phyloP scores from a whole-genome alignment of 139 green algal species.

The Marvania coccoides region DNA sequence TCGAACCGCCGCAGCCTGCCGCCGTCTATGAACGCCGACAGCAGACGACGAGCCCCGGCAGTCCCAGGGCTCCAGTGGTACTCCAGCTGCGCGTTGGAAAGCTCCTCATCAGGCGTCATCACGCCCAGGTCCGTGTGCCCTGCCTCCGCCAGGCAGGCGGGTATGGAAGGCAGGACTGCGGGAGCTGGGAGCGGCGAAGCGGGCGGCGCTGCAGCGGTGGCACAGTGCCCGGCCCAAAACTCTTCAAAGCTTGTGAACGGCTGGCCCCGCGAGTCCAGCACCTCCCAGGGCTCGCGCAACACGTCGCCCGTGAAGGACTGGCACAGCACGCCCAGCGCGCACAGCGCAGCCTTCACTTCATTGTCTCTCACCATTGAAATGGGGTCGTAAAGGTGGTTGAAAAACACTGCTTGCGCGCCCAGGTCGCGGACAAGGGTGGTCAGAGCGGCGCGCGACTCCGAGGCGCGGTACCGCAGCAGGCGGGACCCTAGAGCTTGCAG shows the following conservation, averaged over 20 bases:
- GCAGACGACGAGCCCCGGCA: conserved; percentile 37
- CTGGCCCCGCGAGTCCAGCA: conserved; percentile 54
- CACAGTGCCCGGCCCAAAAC: conserved; percentile 57
- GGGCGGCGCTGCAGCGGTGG: conserved; percentile 41
- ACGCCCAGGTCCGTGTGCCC: conserved; percentile 54
- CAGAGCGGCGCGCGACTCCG: conserved; percentile 47
- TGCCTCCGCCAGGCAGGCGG: background rate
- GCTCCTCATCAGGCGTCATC: conserved; percentile 63
- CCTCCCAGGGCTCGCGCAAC: conserved; percentile 87
- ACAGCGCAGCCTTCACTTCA: conserved; percentile 65
- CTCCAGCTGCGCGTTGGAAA: conserved; percentile 61
- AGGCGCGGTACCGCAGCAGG: conserved; percentile 52
- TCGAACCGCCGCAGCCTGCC: conserved; percentile 57
- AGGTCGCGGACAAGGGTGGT: conserved; percentile 46
- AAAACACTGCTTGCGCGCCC: conserved; percentile 64
- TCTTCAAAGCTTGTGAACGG: conserved; percentile 69
- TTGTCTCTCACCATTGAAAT: conserved; percentile 86
- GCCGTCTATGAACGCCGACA: conserved; percentile 59
- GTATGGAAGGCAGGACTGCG: conserved; percentile 29
- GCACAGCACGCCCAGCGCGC: conserved; percentile 30
- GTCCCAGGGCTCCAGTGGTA: conserved; percentile 73
- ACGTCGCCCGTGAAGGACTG: conserved; percentile 81
- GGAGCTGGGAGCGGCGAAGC: conserved; percentile 45
- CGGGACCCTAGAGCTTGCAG: conserved; percentile 56
- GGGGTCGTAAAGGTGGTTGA: conserved; percentile 94